Conservation (phyloP, 129 eudicot species). For the Silybum marianum region DNA sequence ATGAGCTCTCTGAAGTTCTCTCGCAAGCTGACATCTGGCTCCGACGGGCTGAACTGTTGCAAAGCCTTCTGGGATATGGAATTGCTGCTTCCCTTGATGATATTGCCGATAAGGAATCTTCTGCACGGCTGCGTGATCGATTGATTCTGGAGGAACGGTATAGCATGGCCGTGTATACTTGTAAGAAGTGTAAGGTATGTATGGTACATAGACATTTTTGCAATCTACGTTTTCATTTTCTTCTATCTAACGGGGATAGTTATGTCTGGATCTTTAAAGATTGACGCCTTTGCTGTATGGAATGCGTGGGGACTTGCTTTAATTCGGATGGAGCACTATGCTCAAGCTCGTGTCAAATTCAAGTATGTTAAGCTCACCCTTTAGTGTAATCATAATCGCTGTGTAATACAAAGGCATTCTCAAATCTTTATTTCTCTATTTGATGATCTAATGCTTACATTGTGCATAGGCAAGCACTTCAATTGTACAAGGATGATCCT, state of each 20-base stretch:
- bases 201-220: constrained; percentile 1
- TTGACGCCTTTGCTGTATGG: constrained; percentile 98
- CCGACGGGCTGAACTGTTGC: constrained; percentile 91
- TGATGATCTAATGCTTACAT: constrained; percentile 5
- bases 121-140: constrained; percentile 86
- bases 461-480: constrained; percentile 91
- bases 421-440: neutral
- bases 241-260: constrained; percentile 10
- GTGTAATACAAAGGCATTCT: neutral
- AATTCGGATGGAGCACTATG: constrained; percentile 94
- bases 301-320: constrained; percentile 98
- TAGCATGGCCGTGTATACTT: constrained; percentile 97
- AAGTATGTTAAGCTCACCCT: constrained; percentile 55
- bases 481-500: constrained; percentile 72
- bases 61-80: constrained; percentile 95
- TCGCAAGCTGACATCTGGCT: constrained; percentile 89
- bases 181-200: constrained; percentile 90
- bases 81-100: constrained; percentile 98
- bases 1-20: constrained; percentile 76
- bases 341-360: constrained; percentile 97
- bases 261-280: constrained; percentile 41
- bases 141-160: constrained; percentile 84
- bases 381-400: neutral
- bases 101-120: constrained; percentile 88
- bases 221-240: neutral